Evolutionary conservation across 306 rosid genomes (phyloP), one percentile per base, ranked within the genome.

Genomic region (Castanopsis chinensis): DNA sequence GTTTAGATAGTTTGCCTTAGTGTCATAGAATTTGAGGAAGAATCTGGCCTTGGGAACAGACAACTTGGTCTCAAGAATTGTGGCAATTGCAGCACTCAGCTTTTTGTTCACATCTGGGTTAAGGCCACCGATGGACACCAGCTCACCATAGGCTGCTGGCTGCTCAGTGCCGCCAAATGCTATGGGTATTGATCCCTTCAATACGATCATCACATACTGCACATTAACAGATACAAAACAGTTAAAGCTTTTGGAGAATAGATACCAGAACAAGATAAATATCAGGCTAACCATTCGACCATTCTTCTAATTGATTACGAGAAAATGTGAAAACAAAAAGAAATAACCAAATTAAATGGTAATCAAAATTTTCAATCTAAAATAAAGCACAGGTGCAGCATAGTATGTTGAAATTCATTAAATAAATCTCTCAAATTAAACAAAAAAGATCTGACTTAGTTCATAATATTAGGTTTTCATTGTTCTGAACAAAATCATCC

Each of bases 81-180:
- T 53, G 51, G 99, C 74, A 54, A 95, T 81, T 64, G 92, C 96
- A 81, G 94, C 98, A 82, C 98, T 95, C 64, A 92, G 85, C 83
- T 95, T 89, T 92, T 91, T 95, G 89, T 95, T 95, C 33, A 83
- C 89, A 35, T 90, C 97, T 32, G 98, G 87, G 74, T 70, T 84
- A 74, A 95, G 93, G 67, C 94, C 99, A 20, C 99, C 99, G 73
- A 95, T 95, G 80, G 99, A 91, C 77, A 93, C 92, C 93, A 95
- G 73, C 88, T 95, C 99, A 33, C 94, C 98, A 82, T 90, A 93
- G 57, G 98, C 99, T 53, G 99, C 97, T 33, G 97, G 97, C 80
- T 91, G 83, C 88, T 95, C 98, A 55, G 74, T 89, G 69, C 97
- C 99, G 75, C 97, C 96, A 88, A 95, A 95, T 73, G 99, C 35